Base-by-base conservation (phyloP, 1,284 basidiomycete genomes). In the Thecaphora thlaspeos region DNA sequence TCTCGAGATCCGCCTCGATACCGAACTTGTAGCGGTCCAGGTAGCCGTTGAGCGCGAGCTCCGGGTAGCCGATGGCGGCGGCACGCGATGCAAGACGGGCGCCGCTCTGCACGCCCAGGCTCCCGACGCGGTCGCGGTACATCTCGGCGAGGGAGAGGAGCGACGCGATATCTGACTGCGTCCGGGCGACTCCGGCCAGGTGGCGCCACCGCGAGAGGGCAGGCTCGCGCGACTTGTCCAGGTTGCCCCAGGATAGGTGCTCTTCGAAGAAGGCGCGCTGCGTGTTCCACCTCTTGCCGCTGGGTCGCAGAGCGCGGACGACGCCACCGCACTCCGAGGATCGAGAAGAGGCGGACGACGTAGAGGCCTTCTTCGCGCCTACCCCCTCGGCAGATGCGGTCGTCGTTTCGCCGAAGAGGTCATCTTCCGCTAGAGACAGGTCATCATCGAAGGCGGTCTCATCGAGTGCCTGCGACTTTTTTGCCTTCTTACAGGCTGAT, bases 11-110 rank as follows among this genome's bases (percentile, higher is more conserved):
- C 43, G 53, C 51, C 40, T 59, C 59, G 28, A 66, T 32, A 0
- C 63, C 63, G n/a, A 39, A 51, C 18, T 21, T 21, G 28, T 66
- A 61, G 21, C 63, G 12, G 26, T 66, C 53, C 21, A 56, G 17
- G n/a, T 61, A 57, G 12, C 52, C 55, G 40, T 58, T 55, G 28
- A 66, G 37, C 28, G 47, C 63, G 10, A 66, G 17, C 32, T 66
- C 63, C 0, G 63, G 63, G 3, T 50, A 22, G 3, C 48, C 15
- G 17, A 55, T 34, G 12, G 23, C 26, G 17, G 34, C 23, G 9
- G 63, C 52, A 3, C 48, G 23, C 12, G 34, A 2, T 0, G 49
- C 55, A 7, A 66, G 51, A 0, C 19, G 14, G 22, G 17, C 17
- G 2, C 46, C 58, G 7, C 24, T 41, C 41, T 66, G 41, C 2